phyloP scores from a whole-genome alignment of 1,284 basidiomycete species.

The Golubevia pallescens region DNA sequence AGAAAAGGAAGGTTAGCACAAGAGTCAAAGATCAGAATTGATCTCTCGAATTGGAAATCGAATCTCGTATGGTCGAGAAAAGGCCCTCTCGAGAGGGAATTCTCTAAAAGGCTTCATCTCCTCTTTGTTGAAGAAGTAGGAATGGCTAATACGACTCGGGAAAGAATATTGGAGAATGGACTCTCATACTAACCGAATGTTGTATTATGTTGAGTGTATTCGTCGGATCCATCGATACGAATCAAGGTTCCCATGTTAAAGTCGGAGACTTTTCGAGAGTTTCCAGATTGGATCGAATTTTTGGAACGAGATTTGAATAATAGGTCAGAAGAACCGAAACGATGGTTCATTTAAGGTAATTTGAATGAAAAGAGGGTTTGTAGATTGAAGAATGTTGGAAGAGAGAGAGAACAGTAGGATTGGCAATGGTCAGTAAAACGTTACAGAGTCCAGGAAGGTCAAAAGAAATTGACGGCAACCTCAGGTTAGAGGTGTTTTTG shows the following conservation, averaged over 20 bases:
- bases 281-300: too few relatives aligned
- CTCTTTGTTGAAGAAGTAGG: not conserved
- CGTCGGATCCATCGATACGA: conserved; percentile 56
- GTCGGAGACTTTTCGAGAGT: conserved; percentile 58
- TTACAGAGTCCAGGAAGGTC: too few relatives aligned
- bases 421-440: not conserved
- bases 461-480: too few relatives aligned
- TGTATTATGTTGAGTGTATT: conserved; percentile 64
- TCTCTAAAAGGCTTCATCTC: not conserved
- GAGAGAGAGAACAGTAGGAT: not conserved
- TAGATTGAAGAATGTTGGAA: not conserved
- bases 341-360: not conserved
- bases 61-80: not conserved
- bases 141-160: not conserved
- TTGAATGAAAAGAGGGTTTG: not conserved
- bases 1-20: not conserved
- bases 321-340: not conserved
- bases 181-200: conserved; percentile 48
- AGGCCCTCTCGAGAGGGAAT: too few relatives aligned
- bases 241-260: conserved; percentile 63
- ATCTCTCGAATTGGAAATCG: not conserved
- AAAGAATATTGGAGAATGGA: too few relatives aligned
- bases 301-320: not conserved
- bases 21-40: not conserved
- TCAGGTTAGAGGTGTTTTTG: too few relatives aligned